Conservation (phyloP, 2,329 filamentous ascomycete species). For the Rhexocercosporidium sp. region DNA sequence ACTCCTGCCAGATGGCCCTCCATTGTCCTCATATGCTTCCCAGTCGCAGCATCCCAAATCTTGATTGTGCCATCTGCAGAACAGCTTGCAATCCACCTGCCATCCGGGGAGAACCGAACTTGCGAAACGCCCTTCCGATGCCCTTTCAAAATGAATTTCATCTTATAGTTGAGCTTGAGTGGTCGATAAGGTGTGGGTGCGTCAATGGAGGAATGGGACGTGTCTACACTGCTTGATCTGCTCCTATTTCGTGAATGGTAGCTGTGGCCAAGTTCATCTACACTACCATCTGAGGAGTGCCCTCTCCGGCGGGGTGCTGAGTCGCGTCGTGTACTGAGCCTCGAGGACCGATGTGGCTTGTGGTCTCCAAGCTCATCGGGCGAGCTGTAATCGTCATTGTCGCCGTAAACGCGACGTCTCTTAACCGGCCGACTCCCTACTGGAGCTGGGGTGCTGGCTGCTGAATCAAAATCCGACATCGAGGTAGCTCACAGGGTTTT, state of each 20-base stretch:
- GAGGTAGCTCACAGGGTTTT: neutral
- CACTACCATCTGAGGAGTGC: constrained; percentile 36
- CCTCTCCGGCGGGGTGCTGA: constrained; percentile 32
- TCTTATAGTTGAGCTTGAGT: constrained; percentile 48
- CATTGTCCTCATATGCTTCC: constrained; percentile 82
- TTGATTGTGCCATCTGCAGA: constrained; percentile 91
- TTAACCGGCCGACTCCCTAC: constrained; percentile 29
- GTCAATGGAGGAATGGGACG: constrained; percentile 35
- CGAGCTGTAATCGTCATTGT: constrained; percentile 50
- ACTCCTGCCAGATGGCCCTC: constrained; percentile 94
- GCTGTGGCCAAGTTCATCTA: constrained; percentile 39
- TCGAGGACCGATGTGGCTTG: constrained; percentile 44
- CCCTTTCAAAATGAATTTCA: constrained; percentile 73
- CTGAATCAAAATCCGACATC: constrained; percentile 39
- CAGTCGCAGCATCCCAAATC: constrained; percentile 83
- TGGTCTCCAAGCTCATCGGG: constrained; percentile 49
- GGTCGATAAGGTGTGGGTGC: constrained; percentile 31
- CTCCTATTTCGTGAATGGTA: constrained; percentile 35
- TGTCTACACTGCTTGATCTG: constrained; percentile 33
- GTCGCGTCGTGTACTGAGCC: constrained; percentile 33
- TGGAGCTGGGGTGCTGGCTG: constrained; percentile 30
- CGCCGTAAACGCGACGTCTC: constrained; percentile 43
- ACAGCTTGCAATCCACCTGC: constrained; percentile 85
- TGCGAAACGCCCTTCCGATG: constrained; percentile 82
- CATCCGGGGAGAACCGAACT: constrained; percentile 90